Conservation (phyloP, 441 rosid species). For the Pelargonium citronellum region DNA sequence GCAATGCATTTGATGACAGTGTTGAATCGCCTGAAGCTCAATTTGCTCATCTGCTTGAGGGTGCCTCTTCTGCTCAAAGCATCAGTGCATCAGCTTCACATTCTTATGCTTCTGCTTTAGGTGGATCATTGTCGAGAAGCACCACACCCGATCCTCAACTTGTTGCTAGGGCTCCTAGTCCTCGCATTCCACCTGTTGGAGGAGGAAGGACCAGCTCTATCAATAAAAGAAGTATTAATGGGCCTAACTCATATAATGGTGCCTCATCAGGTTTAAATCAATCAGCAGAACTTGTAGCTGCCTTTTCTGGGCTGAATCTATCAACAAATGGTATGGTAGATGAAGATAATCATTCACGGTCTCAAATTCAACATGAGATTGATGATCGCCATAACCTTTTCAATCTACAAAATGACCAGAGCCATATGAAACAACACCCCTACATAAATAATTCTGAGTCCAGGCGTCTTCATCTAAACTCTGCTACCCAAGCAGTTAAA, state of each 20-base stretch:
- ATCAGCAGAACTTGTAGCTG: constrained; percentile 44
- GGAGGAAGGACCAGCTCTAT: constrained; percentile 42
- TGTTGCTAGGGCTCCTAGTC: constrained; percentile 53
- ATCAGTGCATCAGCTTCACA: constrained; percentile 43
- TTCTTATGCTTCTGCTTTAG: constrained; percentile 56
- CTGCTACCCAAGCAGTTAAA: neutral
- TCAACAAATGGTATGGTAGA: constrained; percentile 32
- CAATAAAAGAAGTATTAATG: constrained; percentile 38
- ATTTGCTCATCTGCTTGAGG: constrained; percentile 33
- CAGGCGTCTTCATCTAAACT: constrained; percentile 13
- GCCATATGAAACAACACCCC: constrained; percentile 29
- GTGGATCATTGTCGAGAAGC: constrained; percentile 56
- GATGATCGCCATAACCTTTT: constrained; percentile 36
- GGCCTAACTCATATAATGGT: constrained; percentile 37
- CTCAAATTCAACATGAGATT: constrained; percentile 27
- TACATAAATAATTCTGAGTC: constrained; percentile 28
- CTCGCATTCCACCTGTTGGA: constrained; percentile 52
- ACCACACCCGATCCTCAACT: constrained; percentile 61
- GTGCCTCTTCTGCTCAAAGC: constrained; percentile 29
- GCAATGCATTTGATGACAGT: constrained; percentile 44
- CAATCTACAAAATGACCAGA: constrained; percentile 36
- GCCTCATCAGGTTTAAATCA: constrained; percentile 35
- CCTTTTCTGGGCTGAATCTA: constrained; percentile 60
- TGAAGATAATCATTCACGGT: constrained; percentile 32
- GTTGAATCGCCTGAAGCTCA: constrained; percentile 43